Base-by-base conservation (phyloP, 306 rosid genomes). In the Malus sylvestris region DNA sequence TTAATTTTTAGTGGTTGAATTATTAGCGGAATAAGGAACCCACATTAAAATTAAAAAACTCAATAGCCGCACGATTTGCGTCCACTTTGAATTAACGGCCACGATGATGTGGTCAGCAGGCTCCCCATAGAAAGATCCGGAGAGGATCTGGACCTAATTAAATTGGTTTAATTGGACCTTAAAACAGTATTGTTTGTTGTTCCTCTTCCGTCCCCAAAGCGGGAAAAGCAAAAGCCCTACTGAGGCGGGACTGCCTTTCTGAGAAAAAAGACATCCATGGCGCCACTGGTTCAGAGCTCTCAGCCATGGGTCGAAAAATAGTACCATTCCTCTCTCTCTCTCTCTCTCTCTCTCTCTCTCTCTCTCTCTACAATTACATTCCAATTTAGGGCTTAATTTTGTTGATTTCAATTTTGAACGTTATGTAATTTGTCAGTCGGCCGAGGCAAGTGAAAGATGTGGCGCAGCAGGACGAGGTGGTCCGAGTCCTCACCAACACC, bases 231-330 rank as follows among this genome's bases (percentile, higher is more conserved):
- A 68, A 72, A 69, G 63, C 79, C 82, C 85, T 69, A 51, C 69
- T 10, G 69, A 59, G 32, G 75, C 80, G 83, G 78, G 76, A 68
- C 40, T 38, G 0, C 42, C 10, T 23, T 18, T 11, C 18, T 29
- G 25, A 20, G 14, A 40, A 32, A 68, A 62, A n/a, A 10, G 33
- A 8, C 52, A 71, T 75, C 80, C 74, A 90, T 92, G 93, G 97
- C 96, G 86, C 92, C 97, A 84, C 67, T 85, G 57, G 18, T 90
- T 57, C 97, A 86, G 32, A 85, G 89, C 86, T 84, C 99, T 68
- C 96, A 95, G 76, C 99, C 88, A 58, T 95, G 97, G 97, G 97
- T 92, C 61, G 97, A 95, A 74, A 95, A 92, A 92, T 95, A 92
- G 99, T 10, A 14, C 23, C 20, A 25, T 55, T 55, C 38, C 82